Percentiles rank a stretch among this genome's conserved stretches.
phyloP scores from a whole-genome alignment of 23 red algal genomes.

The Gracilaria gracilis region DNA sequence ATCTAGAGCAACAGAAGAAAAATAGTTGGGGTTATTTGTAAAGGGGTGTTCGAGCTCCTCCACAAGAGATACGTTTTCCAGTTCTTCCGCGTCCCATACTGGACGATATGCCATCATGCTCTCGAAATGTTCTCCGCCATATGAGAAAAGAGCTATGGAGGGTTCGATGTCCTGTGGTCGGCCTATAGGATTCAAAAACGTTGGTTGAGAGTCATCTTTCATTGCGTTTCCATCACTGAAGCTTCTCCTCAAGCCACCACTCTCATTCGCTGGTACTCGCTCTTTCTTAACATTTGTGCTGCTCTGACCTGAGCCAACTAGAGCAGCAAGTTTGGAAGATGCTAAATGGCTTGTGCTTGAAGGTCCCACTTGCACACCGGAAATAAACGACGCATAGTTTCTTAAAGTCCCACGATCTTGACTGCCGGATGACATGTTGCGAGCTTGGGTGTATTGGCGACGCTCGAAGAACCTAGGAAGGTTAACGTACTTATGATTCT shows the following conservation, averaged over 20 bases:
- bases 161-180: slow-evolving; percentile 15
- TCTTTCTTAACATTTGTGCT: not conserved
- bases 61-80: slow-evolving; percentile 74
- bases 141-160: slow-evolving; percentile 30
- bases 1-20: slow-evolving; percentile 92
- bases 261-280: not conserved
- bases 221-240: not conserved
- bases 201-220: not conserved
- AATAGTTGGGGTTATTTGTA: slow-evolving; percentile 92
- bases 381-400: slow-evolving; percentile 10
- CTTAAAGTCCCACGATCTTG: slow-evolving; percentile 45
- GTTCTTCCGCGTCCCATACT: slow-evolving; percentile 55
- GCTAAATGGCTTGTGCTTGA: not conserved
- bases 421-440: slow-evolving; percentile 8
- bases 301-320: not conserved
- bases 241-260: not conserved
- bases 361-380: slow-evolving; percentile 12
- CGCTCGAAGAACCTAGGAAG: slow-evolving; percentile 39
- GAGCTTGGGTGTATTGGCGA: slow-evolving; percentile 12
- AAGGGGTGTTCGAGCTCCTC: slow-evolving; percentile 91
- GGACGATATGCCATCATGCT: slow-evolving; percentile 29
- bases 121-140: slow-evolving; percentile 29
- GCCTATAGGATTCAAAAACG: slow-evolving; percentile 6
- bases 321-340: not conserved
- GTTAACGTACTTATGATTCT: slow-evolving; percentile 80